Evolutionary conservation across 1,284 basidiomycete genomes (phyloP).

Genomic region (Irpex rosettiformis): DNA sequence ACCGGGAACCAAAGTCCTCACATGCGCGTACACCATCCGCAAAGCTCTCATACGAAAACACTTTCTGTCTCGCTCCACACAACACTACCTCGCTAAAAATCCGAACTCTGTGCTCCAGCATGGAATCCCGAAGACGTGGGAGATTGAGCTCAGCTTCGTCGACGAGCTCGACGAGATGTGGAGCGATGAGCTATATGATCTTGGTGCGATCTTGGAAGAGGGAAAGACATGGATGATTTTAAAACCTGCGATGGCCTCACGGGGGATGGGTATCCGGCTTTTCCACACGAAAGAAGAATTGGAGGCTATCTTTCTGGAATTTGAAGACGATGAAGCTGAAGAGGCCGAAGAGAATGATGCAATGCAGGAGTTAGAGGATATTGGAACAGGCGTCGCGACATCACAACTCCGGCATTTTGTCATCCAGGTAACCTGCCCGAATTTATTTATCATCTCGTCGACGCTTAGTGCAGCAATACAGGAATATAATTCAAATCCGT

Average conservation of each 20-base stretch:
- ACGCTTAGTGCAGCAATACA: conserved; percentile 29
- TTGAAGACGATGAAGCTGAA: conserved; percentile 63
- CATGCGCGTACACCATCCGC: conserved; percentile 87
- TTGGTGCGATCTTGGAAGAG: conserved; percentile 60
- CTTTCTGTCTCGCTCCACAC: conserved; percentile 79
- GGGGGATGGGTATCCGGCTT: conserved; percentile 91
- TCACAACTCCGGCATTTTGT: conserved; percentile 96
- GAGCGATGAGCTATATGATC: conserved; percentile 89
- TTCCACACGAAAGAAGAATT: conserved; percentile 81
- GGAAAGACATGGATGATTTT: conserved; percentile 82
- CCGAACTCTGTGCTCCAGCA: conserved; percentile 49
- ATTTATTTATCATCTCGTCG: background rate
- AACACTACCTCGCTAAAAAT: conserved; percentile 73
- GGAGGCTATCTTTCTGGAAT: conserved; percentile 78
- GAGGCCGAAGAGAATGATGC: conserved; percentile 34
- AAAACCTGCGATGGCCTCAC: conserved; percentile 97
- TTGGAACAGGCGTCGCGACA: conserved; percentile 62
- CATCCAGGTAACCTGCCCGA: conserved; percentile 66
- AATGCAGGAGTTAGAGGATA: conserved; percentile 17
- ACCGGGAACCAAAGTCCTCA: conserved; percentile 43
- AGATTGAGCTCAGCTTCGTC: conserved; percentile 82
- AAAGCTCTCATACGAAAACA: conserved; percentile 96
- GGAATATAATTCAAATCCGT: conserved; percentile 80
- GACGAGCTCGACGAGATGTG: conserved; percentile 40
- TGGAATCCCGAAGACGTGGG: conserved; percentile 79